These are phyloP conservation scores for Achaetomium macrosporum DNA, from an alignment of 2,329 filamentous ascomycete species.

Conservation along the genomic window DNA sequence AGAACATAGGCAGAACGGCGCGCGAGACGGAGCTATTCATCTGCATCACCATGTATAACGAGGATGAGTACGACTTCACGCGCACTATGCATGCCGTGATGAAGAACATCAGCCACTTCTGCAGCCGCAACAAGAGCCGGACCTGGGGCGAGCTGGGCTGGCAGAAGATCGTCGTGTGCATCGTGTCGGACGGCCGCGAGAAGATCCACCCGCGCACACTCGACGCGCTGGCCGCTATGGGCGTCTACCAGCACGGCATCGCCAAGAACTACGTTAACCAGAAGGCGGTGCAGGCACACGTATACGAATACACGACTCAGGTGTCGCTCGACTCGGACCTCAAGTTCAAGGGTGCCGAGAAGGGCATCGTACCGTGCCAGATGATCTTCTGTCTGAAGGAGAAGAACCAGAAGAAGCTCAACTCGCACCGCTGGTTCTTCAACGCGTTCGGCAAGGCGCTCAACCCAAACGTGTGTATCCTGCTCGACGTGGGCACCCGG, in stretches of 20 bases:
- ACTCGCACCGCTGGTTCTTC: slow-evolving; percentile 99
- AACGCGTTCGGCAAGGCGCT: slow-evolving; percentile 92
- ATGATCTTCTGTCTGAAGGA: slow-evolving; percentile 99
- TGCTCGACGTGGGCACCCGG: slow-evolving; percentile 93
- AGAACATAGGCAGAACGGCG: slow-evolving; percentile 75
- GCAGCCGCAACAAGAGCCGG: slow-evolving; percentile 80
- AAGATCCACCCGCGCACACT: slow-evolving; percentile 88
- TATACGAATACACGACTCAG: slow-evolving; percentile 98
- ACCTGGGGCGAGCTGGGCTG: slow-evolving; percentile 97
- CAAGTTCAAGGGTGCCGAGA: slow-evolving; percentile 98
- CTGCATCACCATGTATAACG: slow-evolving; percentile 98
- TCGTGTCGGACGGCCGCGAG: slow-evolving; percentile 88
- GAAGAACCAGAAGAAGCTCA: slow-evolving; percentile 95
- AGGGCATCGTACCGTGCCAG: slow-evolving; percentile 96
- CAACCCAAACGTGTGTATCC: slow-evolving; percentile 92
- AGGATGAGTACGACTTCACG: slow-evolving; percentile 94
- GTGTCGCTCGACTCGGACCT: slow-evolving; percentile 92
- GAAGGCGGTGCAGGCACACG: slow-evolving; percentile 88
- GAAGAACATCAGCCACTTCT: slow-evolving; percentile 97
- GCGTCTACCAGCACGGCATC: slow-evolving; percentile 96
- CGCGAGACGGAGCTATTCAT: slow-evolving; percentile 95
- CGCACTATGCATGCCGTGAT: slow-evolving; percentile 98
- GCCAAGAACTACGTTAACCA: slow-evolving; percentile 98
- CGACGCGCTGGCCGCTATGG: slow-evolving; percentile 92
- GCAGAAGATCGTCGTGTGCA: slow-evolving; percentile 98